These are phyloP conservation scores for Coelastrella sp. DNA, from an alignment of 139 green algal species.

Conservation along the genomic window DNA sequence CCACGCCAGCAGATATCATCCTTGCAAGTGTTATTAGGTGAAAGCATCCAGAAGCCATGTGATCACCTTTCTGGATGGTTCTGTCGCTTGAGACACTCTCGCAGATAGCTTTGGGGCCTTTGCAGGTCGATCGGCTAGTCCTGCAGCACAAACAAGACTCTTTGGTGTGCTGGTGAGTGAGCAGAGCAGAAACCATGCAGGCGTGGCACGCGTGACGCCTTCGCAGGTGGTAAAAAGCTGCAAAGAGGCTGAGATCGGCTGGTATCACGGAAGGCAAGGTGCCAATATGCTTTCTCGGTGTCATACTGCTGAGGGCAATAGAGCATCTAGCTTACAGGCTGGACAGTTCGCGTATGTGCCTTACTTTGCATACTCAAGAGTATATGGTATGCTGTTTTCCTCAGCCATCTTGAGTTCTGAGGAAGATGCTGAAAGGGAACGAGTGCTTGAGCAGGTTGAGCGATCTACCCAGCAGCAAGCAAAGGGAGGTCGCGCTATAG, in stretches of 20 bases:
- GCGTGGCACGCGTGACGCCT: background rate
- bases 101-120: constrained; percentile 2
- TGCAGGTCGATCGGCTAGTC: constrained; percentile 7
- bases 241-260: too few species aligned
- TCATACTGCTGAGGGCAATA: background rate
- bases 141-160: background rate
- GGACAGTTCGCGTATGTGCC: background rate
- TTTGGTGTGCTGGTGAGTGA: background rate
- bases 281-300: too few species aligned
- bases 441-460: background rate
- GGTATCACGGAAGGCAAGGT: too few species aligned
- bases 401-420: constrained; percentile 10
- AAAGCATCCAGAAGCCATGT: background rate
- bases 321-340: background rate
- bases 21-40: background rate
- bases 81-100: background rate
- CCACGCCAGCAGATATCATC: background rate
- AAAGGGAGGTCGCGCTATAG: background rate
- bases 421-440: background rate
- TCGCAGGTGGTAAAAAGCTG: too few species aligned
- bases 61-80: constrained; percentile 27
- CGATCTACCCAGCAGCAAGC: background rate
- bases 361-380: constrained; percentile 33
- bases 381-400: constrained; percentile 20
- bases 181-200: background rate